phyloP scores from a whole-genome alignment of 148 eudicot species.

The Heliamphora exappendiculata region DNA sequence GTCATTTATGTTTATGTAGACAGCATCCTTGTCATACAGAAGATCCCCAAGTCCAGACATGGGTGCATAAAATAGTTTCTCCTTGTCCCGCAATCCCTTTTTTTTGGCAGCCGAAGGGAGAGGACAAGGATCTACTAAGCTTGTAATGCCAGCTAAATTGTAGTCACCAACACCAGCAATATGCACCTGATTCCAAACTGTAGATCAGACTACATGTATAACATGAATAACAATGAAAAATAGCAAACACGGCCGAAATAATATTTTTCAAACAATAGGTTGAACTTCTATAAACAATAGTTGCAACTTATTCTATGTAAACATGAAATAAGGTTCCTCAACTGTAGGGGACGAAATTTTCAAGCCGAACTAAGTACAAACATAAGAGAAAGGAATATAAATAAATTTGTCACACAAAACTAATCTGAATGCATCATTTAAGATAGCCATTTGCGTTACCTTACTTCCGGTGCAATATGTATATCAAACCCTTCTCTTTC shows the following conservation, averaged over 20 bases:
- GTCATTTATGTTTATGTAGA: conserved; percentile 81
- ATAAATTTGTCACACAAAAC: neutral
- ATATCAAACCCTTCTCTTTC: neutral
- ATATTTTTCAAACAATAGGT: neutral
- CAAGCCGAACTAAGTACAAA: neutral
- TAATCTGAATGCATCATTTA: neutral
- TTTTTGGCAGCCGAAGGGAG: conserved; percentile 94
- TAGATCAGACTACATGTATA: conserved; percentile 1
- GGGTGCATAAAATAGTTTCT: conserved; percentile 91
- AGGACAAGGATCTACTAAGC: conserved; percentile 92
- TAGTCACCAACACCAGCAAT: conserved; percentile 97
- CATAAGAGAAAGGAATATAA: neutral
- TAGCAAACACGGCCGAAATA: neutral
- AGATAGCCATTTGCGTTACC: neutral
- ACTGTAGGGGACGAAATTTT: neutral
- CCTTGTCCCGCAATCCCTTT: conserved; percentile 96
- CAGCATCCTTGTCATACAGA: conserved; percentile 86
- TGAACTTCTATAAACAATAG: neutral
- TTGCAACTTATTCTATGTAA: neutral
- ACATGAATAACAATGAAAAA: neutral
- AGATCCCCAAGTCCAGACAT: conserved; percentile 97
- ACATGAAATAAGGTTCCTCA: neutral
- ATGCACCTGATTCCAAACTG: conserved; percentile 51
- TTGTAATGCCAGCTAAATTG: conserved; percentile 57
- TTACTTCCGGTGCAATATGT: neutral